Conservation (phyloP, 257 asterid species). For the Gentiana macrophylla region DNA sequence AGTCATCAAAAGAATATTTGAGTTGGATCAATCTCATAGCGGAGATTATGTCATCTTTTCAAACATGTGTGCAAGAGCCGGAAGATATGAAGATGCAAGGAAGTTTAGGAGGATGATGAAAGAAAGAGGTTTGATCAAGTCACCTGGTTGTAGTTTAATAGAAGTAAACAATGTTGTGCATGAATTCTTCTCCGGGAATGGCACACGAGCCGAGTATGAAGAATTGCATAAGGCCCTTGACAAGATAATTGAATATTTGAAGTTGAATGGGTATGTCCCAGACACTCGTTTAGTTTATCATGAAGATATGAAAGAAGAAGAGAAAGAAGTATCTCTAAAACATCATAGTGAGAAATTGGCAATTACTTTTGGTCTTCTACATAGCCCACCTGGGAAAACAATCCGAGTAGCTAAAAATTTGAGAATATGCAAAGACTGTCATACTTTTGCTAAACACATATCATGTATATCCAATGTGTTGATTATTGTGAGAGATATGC, state of each 20-base stretch:
- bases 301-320: conserved; percentile 20
- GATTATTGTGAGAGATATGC: conserved; percentile 26
- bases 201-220: conserved; percentile 17
- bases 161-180: conserved; percentile 21
- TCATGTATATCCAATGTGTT: conserved; percentile 15
- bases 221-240: conserved; percentile 28
- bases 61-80: conserved; percentile 29
- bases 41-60: conserved; percentile 29
- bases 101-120: conserved; percentile 19
- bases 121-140: conserved; percentile 14
- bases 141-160: conserved; percentile 31
- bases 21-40: conserved; percentile 24
- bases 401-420: conserved; percentile 25
- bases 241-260: conserved; percentile 17
- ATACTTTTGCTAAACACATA: conserved; percentile 27
- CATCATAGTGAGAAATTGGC: conserved; percentile 41
- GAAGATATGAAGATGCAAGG: conserved; percentile 23
- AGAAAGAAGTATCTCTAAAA: conserved; percentile 22
- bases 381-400: conserved; percentile 24
- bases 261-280: conserved; percentile 25
- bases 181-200: conserved; percentile 37
- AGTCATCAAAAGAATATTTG: conserved; percentile 16
- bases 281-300: conserved; percentile 22
- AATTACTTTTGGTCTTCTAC: conserved; percentile 25
- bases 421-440: conserved; percentile 33